A percentile compares a stretch with the other conserved stretches of the same genome.
These are phyloP conservation scores for Hypocrella siamensis DNA, from an alignment of 2,329 filamentous ascomycete genomes.

Conservation along the genomic window DNA sequence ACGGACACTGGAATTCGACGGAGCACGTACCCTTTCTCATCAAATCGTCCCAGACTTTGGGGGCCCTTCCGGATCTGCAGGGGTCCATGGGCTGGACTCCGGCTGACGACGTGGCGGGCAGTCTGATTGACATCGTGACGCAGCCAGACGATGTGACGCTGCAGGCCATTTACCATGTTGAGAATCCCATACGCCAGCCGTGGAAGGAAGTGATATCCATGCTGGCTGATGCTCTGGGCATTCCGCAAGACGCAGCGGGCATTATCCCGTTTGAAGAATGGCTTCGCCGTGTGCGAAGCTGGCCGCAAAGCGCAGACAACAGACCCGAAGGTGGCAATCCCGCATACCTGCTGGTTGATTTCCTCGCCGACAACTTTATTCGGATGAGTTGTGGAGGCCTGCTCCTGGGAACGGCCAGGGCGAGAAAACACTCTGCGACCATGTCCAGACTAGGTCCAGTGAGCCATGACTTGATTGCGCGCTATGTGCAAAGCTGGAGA, in stretches of 20 bases:
- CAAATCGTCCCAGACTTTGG: constrained; percentile 30
- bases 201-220: constrained; percentile 5
- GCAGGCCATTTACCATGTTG: constrained; percentile 7
- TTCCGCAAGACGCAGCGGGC: not conserved
- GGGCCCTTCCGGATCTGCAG: constrained; percentile 20
- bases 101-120: constrained; percentile 16
- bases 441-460: not conserved
- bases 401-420: not conserved
- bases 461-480: too few relatives aligned
- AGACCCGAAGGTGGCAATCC: constrained; percentile 1
- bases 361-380: constrained; percentile 1
- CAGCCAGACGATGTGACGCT: not conserved
- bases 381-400: constrained; percentile 2
- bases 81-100: constrained; percentile 28
- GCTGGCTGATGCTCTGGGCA: not conserved
- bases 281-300: not conserved
- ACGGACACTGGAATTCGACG: constrained; percentile 36
- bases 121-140: constrained; percentile 3
- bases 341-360: not conserved
- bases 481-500: too few relatives aligned
- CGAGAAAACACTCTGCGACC: constrained; percentile 2
- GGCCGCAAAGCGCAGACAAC: not conserved
- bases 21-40: constrained; percentile 34
- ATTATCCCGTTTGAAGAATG: constrained; percentile 1
- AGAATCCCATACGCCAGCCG: constrained; percentile 6